These are phyloP conservation scores for Rauvolfia tetraphylla DNA, from an alignment of 257 asterid species.

Conservation along the genomic window DNA sequence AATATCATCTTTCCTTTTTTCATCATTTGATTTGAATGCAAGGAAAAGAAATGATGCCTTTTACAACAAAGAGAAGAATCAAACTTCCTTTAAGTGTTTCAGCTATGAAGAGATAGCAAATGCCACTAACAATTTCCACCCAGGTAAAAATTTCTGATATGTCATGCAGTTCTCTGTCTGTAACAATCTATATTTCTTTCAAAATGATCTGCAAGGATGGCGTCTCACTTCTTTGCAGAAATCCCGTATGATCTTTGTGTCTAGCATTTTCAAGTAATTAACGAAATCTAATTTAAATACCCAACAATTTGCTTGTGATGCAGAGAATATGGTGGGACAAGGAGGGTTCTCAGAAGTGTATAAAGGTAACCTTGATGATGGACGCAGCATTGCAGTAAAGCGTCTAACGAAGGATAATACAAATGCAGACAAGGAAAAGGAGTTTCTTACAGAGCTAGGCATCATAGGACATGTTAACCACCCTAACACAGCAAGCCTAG, in stretches of 20 bases:
- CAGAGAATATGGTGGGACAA: constrained; percentile 75
- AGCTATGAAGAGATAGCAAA: constrained; percentile 48
- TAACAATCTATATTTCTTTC: background rate
- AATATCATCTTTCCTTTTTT: constrained; percentile 40
- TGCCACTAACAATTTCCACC: constrained; percentile 63
- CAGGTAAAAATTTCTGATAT: constrained; percentile 33
- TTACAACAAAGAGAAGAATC: constrained; percentile 27
- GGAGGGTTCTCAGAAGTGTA: constrained; percentile 89
- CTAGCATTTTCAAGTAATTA: background rate
- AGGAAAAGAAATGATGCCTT: constrained; percentile 32
- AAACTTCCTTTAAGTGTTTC: constrained; percentile 49
- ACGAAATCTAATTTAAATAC: background rate
- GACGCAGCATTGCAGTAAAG: constrained; percentile 61
- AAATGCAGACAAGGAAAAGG: constrained; percentile 58
- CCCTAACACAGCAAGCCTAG: constrained; percentile 60
- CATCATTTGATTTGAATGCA: constrained; percentile 27
- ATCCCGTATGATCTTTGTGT: background rate
- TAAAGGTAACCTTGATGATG: constrained; percentile 47
- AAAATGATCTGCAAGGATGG: background rate
- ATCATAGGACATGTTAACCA: constrained; percentile 72
- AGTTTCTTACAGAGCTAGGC: constrained; percentile 69
- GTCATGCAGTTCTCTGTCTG: background rate
- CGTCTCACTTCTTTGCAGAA: background rate
- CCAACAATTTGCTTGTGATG: constrained; percentile 9
- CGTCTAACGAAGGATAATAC: constrained; percentile 56